phyloP scores from a whole-genome alignment of 495 filamentous ascomycete species.

The Penicillium manginii region DNA sequence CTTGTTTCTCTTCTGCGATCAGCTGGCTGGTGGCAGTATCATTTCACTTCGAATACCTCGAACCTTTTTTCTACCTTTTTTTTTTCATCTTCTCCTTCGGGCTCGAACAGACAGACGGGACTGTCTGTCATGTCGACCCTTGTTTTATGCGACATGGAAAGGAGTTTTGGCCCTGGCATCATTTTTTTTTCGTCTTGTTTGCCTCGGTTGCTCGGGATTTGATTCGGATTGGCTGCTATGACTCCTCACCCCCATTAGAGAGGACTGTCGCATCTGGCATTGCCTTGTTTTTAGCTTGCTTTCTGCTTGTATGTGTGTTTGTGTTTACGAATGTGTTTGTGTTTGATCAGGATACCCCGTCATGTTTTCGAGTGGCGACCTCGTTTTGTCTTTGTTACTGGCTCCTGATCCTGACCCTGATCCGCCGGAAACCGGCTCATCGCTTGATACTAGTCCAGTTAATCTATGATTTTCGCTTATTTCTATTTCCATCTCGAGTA shows the following conservation, averaged over 20 bases:
- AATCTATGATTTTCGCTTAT: background rate
- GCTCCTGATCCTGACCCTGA: conserved; percentile 19
- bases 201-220: background rate
- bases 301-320: conserved; percentile 5
- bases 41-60: conserved; percentile 7
- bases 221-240: background rate
- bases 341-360: conserved; percentile 46
- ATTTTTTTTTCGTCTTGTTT: background rate
- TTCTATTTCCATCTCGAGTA: background rate
- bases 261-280: background rate
- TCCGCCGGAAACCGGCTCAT: background rate
- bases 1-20: conserved; percentile 16
- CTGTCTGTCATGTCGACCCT: conserved; percentile 2
- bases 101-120: background rate
- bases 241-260: background rate
- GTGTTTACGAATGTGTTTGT: conserved; percentile 4
- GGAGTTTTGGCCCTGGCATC: conserved; percentile 16
- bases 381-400: conserved; percentile 25
- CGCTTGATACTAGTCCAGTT: conserved; percentile 9
- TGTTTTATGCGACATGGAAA: conserved; percentile 27
- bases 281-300: background rate
- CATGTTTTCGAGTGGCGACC: conserved; percentile 30
- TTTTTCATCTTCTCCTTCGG: conserved; percentile 1
- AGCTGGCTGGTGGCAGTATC: conserved; percentile 27
- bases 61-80: background rate